Conservation (phyloP, 2,329 filamentous ascomycete species). For the Paraphoma sp. region DNA sequence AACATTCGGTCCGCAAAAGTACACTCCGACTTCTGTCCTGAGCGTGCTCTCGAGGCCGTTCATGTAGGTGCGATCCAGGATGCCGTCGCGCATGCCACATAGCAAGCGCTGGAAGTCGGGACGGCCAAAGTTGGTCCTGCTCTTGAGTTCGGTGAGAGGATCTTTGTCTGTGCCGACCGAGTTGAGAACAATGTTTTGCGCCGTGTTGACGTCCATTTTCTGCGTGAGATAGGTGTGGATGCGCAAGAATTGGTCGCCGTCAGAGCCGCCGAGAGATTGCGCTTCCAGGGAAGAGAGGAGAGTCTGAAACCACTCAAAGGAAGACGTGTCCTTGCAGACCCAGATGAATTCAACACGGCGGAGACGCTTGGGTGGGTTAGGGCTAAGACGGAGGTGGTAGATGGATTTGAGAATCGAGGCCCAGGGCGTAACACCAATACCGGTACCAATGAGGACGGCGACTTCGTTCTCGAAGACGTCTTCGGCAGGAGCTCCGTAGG, state of each 20-base stretch:
- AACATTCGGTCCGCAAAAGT: conserved; percentile 91
- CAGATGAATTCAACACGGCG: conserved; percentile 98
- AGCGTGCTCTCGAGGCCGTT: conserved; percentile 77
- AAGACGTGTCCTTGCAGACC: conserved; percentile 94
- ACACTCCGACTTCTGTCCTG: conserved; percentile 89
- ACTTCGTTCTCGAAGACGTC: conserved; percentile 96
- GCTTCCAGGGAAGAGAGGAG: conserved; percentile 88
- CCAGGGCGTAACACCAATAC: conserved; percentile 88
- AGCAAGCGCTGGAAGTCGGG: conserved; percentile 88
- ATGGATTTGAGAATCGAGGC: conserved; percentile 94
- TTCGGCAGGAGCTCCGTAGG: conserved; percentile 95
- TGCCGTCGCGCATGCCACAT: conserved; percentile 83
- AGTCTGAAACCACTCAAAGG: conserved; percentile 99
- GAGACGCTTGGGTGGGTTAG: conserved; percentile 87
- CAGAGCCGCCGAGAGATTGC: conserved; percentile 71
- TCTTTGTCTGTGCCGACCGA: conserved; percentile 87
- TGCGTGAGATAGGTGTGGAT: conserved; percentile 99
- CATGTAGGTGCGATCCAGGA: conserved; percentile 84
- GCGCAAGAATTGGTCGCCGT: conserved; percentile 85
- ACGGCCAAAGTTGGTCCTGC: conserved; percentile 91
- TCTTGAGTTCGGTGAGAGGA: conserved; percentile 88
- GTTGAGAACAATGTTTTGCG: conserved; percentile 97
- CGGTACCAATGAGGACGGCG: conserved; percentile 82
- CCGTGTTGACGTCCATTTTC: conserved; percentile 86
- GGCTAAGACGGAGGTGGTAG: conserved; percentile 90